Percentiles rank a stretch among this genome's conserved stretches.
phyloP scores from a whole-genome alignment of 1,139 yeast species.

The Candida tropicalis region DNA sequence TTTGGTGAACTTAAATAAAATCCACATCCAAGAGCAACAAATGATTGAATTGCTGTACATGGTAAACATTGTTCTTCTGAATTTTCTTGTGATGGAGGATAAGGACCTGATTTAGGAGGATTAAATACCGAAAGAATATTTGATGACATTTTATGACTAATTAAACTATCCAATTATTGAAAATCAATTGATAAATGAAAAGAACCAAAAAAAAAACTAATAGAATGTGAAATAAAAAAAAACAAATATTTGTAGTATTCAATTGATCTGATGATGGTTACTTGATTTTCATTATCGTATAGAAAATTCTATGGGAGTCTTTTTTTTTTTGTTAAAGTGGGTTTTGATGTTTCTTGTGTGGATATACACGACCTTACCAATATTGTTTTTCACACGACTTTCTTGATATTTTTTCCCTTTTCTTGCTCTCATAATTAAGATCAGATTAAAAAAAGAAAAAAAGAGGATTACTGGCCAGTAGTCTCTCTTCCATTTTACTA shows the following conservation, averaged over 20 bases:
- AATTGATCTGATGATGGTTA: constrained; percentile 2
- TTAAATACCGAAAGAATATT: constrained; percentile 41
- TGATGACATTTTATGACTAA: constrained; percentile 24
- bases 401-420: too few species aligned
- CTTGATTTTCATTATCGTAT: background rate
- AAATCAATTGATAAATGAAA: background rate
- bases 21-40: constrained; percentile 39
- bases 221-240: too few species aligned
- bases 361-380: background rate
- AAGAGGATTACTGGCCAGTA: background rate
- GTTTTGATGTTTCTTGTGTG: background rate
- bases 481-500: background rate
- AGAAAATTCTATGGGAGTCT: background rate
- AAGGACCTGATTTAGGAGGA: constrained; percentile 37
- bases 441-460: too few species aligned
- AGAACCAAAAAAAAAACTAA: too few species aligned
- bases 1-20: constrained; percentile 31
- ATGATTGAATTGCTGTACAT: constrained; percentile 44
- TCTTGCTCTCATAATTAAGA: too few species aligned
- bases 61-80: constrained; percentile 35
- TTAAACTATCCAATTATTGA: too few species aligned
- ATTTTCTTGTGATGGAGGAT: constrained; percentile 22
- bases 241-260: too few species aligned
- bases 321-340: background rate
- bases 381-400: too few species aligned